Evolutionary conservation across 2,329 filamentous ascomycete genomes (phyloP), one percentile per base, ranked within the genome.

Genomic region (Trichophyton verrucosum): DNA sequence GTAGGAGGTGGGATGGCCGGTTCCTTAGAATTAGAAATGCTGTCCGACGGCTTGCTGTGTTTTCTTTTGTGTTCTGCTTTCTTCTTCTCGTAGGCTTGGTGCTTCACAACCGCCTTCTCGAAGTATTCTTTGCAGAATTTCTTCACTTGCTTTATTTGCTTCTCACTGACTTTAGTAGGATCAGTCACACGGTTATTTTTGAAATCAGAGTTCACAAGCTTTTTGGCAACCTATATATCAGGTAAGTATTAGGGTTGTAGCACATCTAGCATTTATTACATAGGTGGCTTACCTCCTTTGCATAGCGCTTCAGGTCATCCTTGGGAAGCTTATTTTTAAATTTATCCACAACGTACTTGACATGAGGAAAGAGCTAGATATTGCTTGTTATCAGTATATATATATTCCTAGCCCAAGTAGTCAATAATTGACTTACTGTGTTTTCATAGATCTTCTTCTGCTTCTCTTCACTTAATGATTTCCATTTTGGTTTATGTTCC

Each of bases 361-460:
- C 86, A 61, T 90, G 85, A 4, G 90, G 90, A 69, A 87, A 89
- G 5, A 96, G 80, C 90, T 94, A 60, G 30, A 60, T 7, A 22
- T 7, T 17, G 22, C 13, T 55, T 7, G 8, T 20, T 9, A 58
- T 59, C 47, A 59, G 57, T 17, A 6, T 57, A n/a, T 57, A n/a
- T 57, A 20, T 17, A 30, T 30, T 30, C 9, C 27, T 55, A 22
- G 11, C 20, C 15, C 15, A 42, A 13, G 15, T 24, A 20, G 20
- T 24, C n/a, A 8, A 3, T 33, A 47, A 24, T 33, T 27, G 22
- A 11, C 88, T 73, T 80, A 95, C 90, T 58, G 91, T 95, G 70
- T 91, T 91, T 73, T 96, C 91, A 68, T 96, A 97, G 1, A 96
- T 80, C 77, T 90, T 96, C 82, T 91, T 95, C 74, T 94, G 89